Evolutionary conservation across 1,284 basidiomycete genomes (phyloP).

Genomic region (Lentinula novae-zelandiae): DNA sequence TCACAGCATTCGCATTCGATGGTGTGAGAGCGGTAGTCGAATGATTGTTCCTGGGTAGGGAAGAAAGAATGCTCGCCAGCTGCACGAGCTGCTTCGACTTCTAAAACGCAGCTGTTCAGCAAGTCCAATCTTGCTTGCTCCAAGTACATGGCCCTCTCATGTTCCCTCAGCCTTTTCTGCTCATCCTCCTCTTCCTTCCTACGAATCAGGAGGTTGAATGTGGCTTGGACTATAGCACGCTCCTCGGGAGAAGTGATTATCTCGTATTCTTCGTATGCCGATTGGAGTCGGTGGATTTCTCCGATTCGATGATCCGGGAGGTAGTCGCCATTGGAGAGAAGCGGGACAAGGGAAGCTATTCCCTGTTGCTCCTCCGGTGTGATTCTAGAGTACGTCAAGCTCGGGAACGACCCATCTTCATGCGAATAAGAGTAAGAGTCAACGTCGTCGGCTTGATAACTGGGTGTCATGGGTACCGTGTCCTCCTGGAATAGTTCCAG

Average conservation of each 20-base stretch:
- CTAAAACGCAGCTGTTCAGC: background rate
- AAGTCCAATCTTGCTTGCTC: background rate
- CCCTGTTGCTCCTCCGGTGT: background rate
- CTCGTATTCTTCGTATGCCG: background rate
- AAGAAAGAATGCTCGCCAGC: background rate
- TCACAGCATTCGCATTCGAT: too few species aligned
- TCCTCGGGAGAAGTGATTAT: background rate
- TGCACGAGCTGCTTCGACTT: background rate
- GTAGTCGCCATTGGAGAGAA: background rate
- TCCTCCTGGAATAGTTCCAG: too few species aligned
- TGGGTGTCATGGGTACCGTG: background rate
- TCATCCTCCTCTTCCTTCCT: background rate
- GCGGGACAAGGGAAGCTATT: background rate
- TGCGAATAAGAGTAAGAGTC: too few species aligned
- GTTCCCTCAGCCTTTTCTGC: background rate
- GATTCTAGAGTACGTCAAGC: background rate
- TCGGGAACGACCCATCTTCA: background rate
- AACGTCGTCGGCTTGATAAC: background rate
- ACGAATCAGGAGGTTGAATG: background rate
- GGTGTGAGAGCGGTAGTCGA: background rate
- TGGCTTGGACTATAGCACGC: background rate
- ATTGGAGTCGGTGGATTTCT: background rate
- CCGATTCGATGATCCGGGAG: background rate
- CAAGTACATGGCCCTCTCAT: background rate
- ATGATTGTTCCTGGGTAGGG: background rate